Evolutionary conservation across 768 basidiomycete species (phyloP).

Genomic region (Butyriboletus loyo): DNA sequence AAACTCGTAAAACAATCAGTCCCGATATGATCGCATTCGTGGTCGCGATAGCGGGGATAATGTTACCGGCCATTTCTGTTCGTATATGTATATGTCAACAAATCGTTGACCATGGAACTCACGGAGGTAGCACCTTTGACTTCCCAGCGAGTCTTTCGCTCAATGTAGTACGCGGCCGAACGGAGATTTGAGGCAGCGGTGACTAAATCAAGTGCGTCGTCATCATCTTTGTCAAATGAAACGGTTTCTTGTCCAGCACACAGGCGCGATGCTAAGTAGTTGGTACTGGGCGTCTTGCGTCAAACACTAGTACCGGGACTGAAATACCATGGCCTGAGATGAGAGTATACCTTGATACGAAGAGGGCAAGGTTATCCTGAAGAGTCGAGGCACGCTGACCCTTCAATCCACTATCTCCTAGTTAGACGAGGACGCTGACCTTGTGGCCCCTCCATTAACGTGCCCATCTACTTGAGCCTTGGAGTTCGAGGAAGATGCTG

Average conservation of each 20-base stretch:
- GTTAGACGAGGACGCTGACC: constrained; percentile 9
- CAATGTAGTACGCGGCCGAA: constrained; percentile 86
- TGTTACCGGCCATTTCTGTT: constrained; percentile 98
- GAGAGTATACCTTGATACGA: constrained; percentile 71
- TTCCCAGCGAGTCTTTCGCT: constrained; percentile 89
- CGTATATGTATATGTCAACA: background rate
- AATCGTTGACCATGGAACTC: background rate
- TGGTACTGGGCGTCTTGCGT: constrained; percentile 51
- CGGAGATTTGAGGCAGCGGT: constrained; percentile 93
- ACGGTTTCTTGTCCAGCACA: constrained; percentile 67
- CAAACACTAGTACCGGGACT: too few relatives aligned
- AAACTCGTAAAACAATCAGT: constrained; percentile 87
- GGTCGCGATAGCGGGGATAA: constrained; percentile 98
- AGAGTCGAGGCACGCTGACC: constrained; percentile 79
- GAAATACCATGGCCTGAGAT: background rate
- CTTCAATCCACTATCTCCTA: constrained; percentile 49
- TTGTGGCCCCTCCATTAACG: constrained; percentile 10
- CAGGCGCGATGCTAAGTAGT: constrained; percentile 69
- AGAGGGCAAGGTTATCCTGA: constrained; percentile 79
- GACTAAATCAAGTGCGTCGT: constrained; percentile 95
- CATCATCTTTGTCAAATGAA: constrained; percentile 96
- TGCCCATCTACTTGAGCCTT: too few relatives aligned
- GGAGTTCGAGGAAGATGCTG: constrained; percentile 9
- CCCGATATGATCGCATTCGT: constrained; percentile 98
- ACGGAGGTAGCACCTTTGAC: constrained; percentile 72